Evolutionary conservation across 768 basidiomycete genomes (phyloP), one percentile per base, ranked within the genome.

Genomic region (Mycena filopes): DNA sequence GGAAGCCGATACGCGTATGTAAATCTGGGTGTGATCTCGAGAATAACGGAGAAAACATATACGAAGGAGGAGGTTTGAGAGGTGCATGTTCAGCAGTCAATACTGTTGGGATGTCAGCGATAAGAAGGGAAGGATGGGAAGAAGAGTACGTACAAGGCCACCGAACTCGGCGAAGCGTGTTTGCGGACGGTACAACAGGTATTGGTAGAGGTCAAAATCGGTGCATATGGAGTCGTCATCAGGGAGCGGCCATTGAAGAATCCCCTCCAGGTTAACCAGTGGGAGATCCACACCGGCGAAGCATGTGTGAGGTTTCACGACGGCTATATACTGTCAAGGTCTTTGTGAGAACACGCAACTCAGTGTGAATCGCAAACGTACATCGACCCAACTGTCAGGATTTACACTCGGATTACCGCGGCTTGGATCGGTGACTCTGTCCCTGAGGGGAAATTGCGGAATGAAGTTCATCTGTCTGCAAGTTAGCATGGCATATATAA

Each of bases 171-270:
- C 45, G n/a, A 40, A 58, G 2, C 21, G 20, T 1, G 45, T 58
- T 16, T 25, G 16, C 29, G 56, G 56, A 4, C 56, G 29, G 15
- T 26, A 58, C 31, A 58, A 25, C 1, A 48, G 4, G 12, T 58
- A 58, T 45, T 58, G 56, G 15, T 40, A 58, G 2, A 46, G n/a
- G 13, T 58, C 56, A 26, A 58, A 58, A 20, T 58, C 56, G 16
- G 56, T 58, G 6, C 23, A 36, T 11, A n/a, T 40, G n/a, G 25
- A 9, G 45, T 58, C 33, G 29, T 47, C 33, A 13, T 38, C 36
- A 20, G 56, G 45, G 2, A 47, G 46, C 7, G 31, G 33, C n/a
- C 47, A 23, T n/a, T 21, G 16, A 21, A 57, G 45, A 3, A 57
- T 29, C 2, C 6, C 5, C 4, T 6, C 3, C 5, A 38, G n/a